A percentile compares a stretch with the other conserved stretches of the same genome.
These are phyloP conservation scores for Prunella vulgaris DNA, from an alignment of 257 asterid genomes.

Conservation along the genomic window DNA sequence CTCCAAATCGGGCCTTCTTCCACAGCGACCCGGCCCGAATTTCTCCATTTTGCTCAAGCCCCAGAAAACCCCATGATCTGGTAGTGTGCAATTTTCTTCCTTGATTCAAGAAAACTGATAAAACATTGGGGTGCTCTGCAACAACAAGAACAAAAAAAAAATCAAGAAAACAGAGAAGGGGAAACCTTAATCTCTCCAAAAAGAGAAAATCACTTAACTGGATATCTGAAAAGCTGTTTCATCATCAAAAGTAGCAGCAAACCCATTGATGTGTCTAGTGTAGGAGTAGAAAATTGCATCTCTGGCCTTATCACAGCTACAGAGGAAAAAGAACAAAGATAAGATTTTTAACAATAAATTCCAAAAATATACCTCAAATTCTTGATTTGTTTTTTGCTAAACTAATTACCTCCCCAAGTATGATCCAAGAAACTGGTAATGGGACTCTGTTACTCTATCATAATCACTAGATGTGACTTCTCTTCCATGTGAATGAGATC, in stretches of 20 bases:
- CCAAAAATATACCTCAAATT: neutral
- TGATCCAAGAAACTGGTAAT: constrained; percentile 71
- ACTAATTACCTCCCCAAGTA: constrained; percentile 72
- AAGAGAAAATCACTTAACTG: constrained; percentile 33
- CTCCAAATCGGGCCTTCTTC: constrained; percentile 86
- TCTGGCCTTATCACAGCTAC: constrained; percentile 61
- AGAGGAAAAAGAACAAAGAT: constrained; percentile 4
- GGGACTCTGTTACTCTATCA: constrained; percentile 60
- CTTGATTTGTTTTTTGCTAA: neutral
- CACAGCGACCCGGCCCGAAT: constrained; percentile 51
- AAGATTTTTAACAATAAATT: neutral
- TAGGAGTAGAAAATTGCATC: constrained; percentile 83
- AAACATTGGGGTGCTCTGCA: constrained; percentile 70
- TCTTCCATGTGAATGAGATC: constrained; percentile 75
- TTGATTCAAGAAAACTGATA: constrained; percentile 74
- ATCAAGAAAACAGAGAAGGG: neutral
- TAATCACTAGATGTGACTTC: constrained; percentile 44
- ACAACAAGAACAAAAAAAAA: neutral
- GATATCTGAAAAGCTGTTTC: constrained; percentile 58
- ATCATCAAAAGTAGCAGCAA: constrained; percentile 83
- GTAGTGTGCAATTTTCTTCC: constrained; percentile 86
- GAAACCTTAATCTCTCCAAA: neutral
- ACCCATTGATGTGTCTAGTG: constrained; percentile 84
- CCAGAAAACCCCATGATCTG: constrained; percentile 89
- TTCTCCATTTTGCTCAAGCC: constrained; percentile 54